Conservation (phyloP, 345 rosid genomes). For the Ailanthus altissimus region DNA sequence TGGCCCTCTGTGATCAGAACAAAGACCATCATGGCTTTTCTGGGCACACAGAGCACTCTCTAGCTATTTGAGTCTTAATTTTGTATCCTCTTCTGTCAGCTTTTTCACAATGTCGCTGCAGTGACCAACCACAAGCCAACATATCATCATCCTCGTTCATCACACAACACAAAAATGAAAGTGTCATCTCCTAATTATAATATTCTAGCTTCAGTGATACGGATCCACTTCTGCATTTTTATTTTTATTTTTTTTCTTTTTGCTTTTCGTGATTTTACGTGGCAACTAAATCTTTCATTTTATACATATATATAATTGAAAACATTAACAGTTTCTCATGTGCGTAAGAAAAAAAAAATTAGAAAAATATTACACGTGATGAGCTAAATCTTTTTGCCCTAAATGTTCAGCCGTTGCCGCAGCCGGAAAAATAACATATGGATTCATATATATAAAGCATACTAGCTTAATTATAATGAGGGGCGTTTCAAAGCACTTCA, state of each 20-base stretch:
- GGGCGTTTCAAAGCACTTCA: no score
- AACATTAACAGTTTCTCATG: neutral
- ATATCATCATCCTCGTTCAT: no score
- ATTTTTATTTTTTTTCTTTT: no score
- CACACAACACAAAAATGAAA: no score
- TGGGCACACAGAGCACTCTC: neutral
- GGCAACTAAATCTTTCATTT: constrained; percentile 9
- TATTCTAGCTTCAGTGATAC: no score
- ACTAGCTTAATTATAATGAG: neutral
- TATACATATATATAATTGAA: no score
- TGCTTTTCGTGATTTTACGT: constrained; percentile 22
- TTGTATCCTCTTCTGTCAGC: neutral
- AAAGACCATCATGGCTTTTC: constrained; percentile 21
- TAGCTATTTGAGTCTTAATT: neutral
- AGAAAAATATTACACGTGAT: neutral
- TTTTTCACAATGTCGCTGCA: constrained; percentile 6
- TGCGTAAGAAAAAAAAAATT: neutral
- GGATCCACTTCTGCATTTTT: no score
- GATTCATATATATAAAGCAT: neutral
- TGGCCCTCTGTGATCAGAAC: constrained; percentile 18
- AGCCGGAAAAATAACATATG: neutral
- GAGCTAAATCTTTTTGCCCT: no score
- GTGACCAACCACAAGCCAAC: neutral
- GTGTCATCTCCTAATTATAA: neutral
- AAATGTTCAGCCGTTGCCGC: neutral